These are phyloP conservation scores for Drechslerella coelobrocha DNA, from an alignment of 2,329 filamentous ascomycete species.

Conservation along the genomic window DNA sequence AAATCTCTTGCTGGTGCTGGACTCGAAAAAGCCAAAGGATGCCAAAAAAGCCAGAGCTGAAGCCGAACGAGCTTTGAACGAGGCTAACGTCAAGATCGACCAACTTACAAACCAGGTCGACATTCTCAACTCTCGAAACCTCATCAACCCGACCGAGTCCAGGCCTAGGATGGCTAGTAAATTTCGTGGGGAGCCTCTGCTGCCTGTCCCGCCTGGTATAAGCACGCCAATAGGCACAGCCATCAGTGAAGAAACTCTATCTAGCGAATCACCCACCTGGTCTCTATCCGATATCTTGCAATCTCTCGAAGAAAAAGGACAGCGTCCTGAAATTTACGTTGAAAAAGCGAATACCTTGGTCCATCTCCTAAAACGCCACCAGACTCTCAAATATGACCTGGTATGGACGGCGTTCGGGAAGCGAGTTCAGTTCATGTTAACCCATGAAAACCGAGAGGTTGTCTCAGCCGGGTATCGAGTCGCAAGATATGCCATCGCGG, in stretches of 20 bases:
- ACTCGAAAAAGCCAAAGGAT: slow-evolving; percentile 94
- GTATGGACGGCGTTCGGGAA: slow-evolving; percentile 95
- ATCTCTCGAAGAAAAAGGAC: slow-evolving; percentile 82
- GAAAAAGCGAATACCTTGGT: slow-evolving; percentile 89
- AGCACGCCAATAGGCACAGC: slow-evolving; percentile 27
- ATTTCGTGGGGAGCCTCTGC: slow-evolving; percentile 46
- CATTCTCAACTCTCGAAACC: slow-evolving; percentile 38
- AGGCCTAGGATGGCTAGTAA: slow-evolving; percentile 54
- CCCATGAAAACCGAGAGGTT: slow-evolving; percentile 94
- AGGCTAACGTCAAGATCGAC: slow-evolving; percentile 77
- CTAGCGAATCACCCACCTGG: slow-evolving; percentile 82
- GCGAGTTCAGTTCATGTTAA: slow-evolving; percentile 91
- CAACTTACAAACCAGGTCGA: slow-evolving; percentile 69
- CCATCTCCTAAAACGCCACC: slow-evolving; percentile 93
- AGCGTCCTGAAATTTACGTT: slow-evolving; percentile 94
- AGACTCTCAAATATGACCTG: slow-evolving; percentile 92
- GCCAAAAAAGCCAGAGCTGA: slow-evolving; percentile 80
- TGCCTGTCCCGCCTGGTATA: slow-evolving; percentile 38
- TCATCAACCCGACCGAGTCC: slow-evolving; percentile 39
- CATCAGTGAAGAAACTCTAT: slow-evolving; percentile 32
- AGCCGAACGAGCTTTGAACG: slow-evolving; percentile 86
- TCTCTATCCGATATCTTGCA: slow-evolving; percentile 88
- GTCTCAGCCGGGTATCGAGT: slow-evolving; percentile 93
- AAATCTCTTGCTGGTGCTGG: slow-evolving; percentile 93
- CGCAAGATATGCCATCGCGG: slow-evolving; percentile 91